Evolutionary conservation across 129 eudicot species (phyloP).

Genomic region (Daucus carota): DNA sequence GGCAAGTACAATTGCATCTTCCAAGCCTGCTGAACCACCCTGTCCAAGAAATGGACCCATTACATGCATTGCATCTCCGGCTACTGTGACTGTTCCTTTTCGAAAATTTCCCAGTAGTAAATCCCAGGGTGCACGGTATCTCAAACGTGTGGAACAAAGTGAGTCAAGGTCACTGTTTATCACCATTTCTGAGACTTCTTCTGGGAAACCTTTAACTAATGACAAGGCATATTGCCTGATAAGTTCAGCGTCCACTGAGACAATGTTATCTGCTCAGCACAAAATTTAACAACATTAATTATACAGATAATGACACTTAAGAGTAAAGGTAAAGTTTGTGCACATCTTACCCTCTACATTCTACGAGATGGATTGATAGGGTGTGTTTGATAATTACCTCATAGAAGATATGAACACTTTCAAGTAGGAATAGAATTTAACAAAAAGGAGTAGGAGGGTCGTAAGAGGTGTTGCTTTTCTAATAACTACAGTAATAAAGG

Average conservation of each 20-base stretch:
- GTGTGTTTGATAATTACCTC: not conserved
- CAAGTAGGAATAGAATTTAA: not conserved
- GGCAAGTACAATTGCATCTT: conserved; percentile 61
- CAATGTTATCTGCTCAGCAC: conserved; percentile 19
- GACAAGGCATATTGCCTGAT: conserved; percentile 28
- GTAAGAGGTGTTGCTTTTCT: not conserved
- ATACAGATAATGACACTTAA: not conserved
- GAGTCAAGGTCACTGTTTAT: conserved; percentile 21
- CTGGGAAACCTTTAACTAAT: conserved; percentile 22
- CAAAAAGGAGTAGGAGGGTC: not conserved
- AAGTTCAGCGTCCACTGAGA: conserved; percentile 28
- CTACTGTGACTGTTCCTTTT: conserved; percentile 42
- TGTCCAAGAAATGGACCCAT: conserved; percentile 77
- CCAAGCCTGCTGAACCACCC: conserved; percentile 62
- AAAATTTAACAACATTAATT: not conserved
- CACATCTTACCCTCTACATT: not conserved
- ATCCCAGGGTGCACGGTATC: conserved; percentile 67
- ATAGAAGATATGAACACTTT: not conserved
- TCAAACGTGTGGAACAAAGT: conserved; percentile 27
- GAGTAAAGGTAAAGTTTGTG: not conserved
- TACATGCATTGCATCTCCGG: conserved; percentile 68
- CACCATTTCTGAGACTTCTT: conserved; percentile 35
- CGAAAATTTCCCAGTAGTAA: conserved; percentile 34
- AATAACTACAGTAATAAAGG: not conserved
- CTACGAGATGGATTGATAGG: not conserved